These are phyloP conservation scores for Debaryomyces maramus DNA, from an alignment of 805 yeast genomes.

Conservation along the genomic window DNA sequence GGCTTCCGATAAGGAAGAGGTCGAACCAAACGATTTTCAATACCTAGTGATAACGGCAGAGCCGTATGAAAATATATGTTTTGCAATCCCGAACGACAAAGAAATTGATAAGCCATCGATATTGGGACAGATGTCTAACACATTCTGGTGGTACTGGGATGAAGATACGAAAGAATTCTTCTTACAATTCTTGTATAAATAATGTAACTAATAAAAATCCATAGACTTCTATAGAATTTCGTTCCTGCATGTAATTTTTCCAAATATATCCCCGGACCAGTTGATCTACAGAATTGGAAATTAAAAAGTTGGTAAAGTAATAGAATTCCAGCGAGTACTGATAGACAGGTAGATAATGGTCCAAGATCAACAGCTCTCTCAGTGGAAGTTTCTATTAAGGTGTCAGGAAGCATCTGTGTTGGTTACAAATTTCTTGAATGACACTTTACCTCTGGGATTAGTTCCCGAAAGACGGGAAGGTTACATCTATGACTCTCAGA, in stretches of 20 bases:
- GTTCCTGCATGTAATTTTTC: too few relatives aligned
- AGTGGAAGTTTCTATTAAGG: conserved; percentile 13
- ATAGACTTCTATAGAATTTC: too few relatives aligned
- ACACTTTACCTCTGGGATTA: conserved; percentile 27
- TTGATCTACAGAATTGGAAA: background rate
- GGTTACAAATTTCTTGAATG: conserved; percentile 31
- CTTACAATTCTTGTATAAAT: conserved; percentile 63
- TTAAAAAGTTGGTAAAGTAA: conserved; percentile 1
- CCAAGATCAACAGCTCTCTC: too few relatives aligned
- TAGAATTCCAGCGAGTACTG: conserved; percentile 5
- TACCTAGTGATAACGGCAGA: conserved; percentile 82
- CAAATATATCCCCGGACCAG: background rate
- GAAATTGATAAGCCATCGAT: conserved; percentile 40
- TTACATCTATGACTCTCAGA: conserved; percentile 21
- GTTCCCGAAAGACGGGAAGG: conserved; percentile 16
- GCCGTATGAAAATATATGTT: conserved; percentile 81
- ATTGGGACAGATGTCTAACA: conserved; percentile 22
- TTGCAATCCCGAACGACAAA: conserved; percentile 69
- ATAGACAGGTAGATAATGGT: too few relatives aligned
- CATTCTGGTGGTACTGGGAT: conserved; percentile 75
- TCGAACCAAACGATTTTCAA: conserved; percentile 49
- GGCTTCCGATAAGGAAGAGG: conserved; percentile 16
- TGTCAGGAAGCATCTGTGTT: conserved; percentile 35
- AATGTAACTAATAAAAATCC: conserved; percentile 1
- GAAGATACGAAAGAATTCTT: conserved; percentile 64